phyloP scores from a whole-genome alignment of 2,329 filamentous ascomycete genomes.

The Orbilia brochopaga region DNA sequence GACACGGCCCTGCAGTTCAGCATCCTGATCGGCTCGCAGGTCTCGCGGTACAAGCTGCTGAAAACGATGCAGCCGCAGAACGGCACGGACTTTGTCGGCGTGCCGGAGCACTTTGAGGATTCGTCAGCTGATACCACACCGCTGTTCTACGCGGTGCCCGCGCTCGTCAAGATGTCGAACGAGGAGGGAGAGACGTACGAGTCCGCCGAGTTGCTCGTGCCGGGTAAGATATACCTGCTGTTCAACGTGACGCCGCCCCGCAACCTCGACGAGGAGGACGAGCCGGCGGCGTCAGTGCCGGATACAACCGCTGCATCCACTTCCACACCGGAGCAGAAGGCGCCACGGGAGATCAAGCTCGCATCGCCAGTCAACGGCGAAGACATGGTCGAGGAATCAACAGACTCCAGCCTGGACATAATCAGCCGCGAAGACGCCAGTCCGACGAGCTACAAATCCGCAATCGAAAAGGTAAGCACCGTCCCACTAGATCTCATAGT shows the following conservation, averaged over 20 bases:
- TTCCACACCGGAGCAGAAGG: constrained; percentile 11
- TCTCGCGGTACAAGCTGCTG: constrained; percentile 29
- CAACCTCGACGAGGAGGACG: constrained; percentile 2
- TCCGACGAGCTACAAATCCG: not conserved
- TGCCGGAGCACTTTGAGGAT: constrained; percentile 31
- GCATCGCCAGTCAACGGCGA: constrained; percentile 42
- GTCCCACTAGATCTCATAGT: not conserved
- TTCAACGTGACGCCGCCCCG: constrained; percentile 3
- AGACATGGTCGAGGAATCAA: constrained; percentile 14
- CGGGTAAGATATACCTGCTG: constrained; percentile 37
- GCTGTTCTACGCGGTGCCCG: constrained; percentile 33
- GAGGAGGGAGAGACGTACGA: constrained; percentile 41
- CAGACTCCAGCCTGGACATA: constrained; percentile 8
- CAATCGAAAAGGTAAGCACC: constrained; percentile 11
- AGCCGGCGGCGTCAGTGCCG: not conserved
- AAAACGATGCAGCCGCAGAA: not conserved
- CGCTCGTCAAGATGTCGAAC: constrained; percentile 31
- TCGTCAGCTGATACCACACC: constrained; percentile 6
- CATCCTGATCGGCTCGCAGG: constrained; percentile 43
- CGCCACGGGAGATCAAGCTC: constrained; percentile 21
- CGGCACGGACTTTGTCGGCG: constrained; percentile 25
- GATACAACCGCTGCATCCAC: not conserved
- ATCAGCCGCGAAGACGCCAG: constrained; percentile 6
- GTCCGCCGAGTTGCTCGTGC: constrained; percentile 13
- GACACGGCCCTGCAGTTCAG: constrained; percentile 34